These are phyloP conservation scores for Yarrowia divulgata DNA, from an alignment of 805 yeast species.

Conservation along the genomic window DNA sequence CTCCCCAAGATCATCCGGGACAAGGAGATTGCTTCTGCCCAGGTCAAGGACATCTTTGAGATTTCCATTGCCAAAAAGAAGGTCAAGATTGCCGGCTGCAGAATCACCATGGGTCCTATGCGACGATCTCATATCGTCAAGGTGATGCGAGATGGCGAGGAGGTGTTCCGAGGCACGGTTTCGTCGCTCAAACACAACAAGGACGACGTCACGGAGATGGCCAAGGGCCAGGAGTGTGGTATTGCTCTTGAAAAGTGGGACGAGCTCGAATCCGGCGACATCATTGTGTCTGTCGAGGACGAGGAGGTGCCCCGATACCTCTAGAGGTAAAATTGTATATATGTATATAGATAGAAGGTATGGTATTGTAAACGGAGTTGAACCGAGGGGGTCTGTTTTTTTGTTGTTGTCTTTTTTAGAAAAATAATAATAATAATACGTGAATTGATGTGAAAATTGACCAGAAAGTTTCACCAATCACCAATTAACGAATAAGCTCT, in stretches of 20 bases:
- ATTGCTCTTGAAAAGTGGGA: constrained; percentile 71
- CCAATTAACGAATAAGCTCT: too few relatives aligned
- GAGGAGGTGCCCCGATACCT: constrained; percentile 61
- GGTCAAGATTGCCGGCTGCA: constrained; percentile 84
- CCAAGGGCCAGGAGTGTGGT: constrained; percentile 93
- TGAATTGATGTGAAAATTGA: too few relatives aligned
- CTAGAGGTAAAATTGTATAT: constrained; percentile 41
- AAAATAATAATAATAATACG: too few relatives aligned
- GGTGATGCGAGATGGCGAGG: constrained; percentile 59
- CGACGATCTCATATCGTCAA: constrained; percentile 65
- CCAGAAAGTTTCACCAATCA: too few relatives aligned
- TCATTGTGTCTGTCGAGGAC: constrained; percentile 75
- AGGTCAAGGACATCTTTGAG: constrained; percentile 72
- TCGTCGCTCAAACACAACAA: constrained; percentile 81
- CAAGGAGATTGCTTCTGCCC: constrained; percentile 70
- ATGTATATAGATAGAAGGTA: constrained; percentile 38
- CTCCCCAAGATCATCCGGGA: constrained; percentile 72
- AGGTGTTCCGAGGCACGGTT: constrained; percentile 64
- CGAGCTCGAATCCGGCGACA: constrained; percentile 76
- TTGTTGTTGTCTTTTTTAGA: too few relatives aligned
- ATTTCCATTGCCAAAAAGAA: constrained; percentile 61
- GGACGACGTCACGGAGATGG: constrained; percentile 77
- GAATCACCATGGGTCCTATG: constrained; percentile 72
- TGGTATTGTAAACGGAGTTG: not conserved
- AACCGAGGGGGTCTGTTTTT: too few relatives aligned